Base-by-base conservation (phyloP, 1,284 basidiomycete genomes). In the Puccinia novopanici region DNA sequence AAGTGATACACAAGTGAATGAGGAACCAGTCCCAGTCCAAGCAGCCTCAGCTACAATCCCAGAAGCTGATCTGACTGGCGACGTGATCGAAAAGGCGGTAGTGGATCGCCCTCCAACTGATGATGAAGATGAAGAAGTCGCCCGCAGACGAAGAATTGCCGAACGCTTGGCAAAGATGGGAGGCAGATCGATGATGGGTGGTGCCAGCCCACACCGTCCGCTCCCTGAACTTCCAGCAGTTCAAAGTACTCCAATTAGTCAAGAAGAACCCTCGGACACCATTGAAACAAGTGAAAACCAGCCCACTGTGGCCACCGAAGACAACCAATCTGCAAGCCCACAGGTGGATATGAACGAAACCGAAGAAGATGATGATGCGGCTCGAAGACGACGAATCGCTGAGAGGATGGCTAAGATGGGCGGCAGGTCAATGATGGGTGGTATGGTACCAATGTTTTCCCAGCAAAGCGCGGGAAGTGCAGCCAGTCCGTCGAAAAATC, bases 381-480 rank as follows among this genome's bases (percentile, higher is more conserved):
- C 75, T 65, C 65, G 65, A 24, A 78, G 75, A 59, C 48, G 75
- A 40, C 65, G 65, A 50, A 55, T 78, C 50, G 75, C 75, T 45
- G 75, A 78, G 55, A 78, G 75, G 52, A 78, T 78, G 75, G 75
- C 75, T 22, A 78, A 78, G 55, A 78, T 78, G 75, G 75, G 75
- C 13, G 75, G 50, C 27, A 50, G 75, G 67, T 42, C 75, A 55
- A 78, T 78, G 75, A 78, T 78, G 75, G 75, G 75, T 30, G 75
- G 75, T 13, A 78, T 78, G 75, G 45, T 78, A 65, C 65, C 75
- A 24, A 68, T 78, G 75, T 57, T 70, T 42, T 24, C 50, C 30
- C 59, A 63, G 22, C 52, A 40, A n/a, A 42, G 50, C 22, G 37
- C 61, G 30, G 42, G 59, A 24, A 27, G 24, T 50, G 45, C 75